These are phyloP conservation scores for Falciphora oryzae DNA, from an alignment of 2,329 filamentous ascomycete genomes.

Conservation along the genomic window DNA sequence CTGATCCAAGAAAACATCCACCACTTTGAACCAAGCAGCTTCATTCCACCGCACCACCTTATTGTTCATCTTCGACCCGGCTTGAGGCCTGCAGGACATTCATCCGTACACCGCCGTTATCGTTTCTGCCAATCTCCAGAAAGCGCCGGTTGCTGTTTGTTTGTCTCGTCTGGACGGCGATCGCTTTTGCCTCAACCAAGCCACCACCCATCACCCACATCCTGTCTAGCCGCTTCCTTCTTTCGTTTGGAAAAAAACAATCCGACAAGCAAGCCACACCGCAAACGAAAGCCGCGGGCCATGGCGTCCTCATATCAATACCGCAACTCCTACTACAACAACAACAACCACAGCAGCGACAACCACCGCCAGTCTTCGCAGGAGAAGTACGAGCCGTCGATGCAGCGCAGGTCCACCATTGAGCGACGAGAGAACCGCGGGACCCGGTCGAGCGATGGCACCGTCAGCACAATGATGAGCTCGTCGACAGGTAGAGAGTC, in stretches of 20 bases:
- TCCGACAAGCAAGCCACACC: neutral
- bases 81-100: neutral
- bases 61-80: neutral
- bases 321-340: constrained; percentile 48
- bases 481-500: constrained; percentile 70
- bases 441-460: constrained; percentile 77
- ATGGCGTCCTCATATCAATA: constrained; percentile 49
- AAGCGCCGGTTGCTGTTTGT: neutral
- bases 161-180: neutral
- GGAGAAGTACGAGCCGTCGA: constrained; percentile 35
- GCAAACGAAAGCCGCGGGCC: neutral
- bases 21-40: neutral
- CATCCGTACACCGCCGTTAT: neutral
- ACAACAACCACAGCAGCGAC: constrained; percentile 11
- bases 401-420: constrained; percentile 29
- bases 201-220: neutral
- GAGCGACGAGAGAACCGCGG: constrained; percentile 42
- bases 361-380: constrained; percentile 23
- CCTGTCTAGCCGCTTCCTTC: neutral
- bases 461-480: constrained; percentile 79
- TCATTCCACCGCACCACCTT: neutral
- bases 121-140: neutral
- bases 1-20: neutral
- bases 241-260: neutral
- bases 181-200: neutral